These are phyloP conservation scores for Scedosporium boydii DNA, from an alignment of 2,329 filamentous ascomycete genomes.

Conservation along the genomic window DNA sequence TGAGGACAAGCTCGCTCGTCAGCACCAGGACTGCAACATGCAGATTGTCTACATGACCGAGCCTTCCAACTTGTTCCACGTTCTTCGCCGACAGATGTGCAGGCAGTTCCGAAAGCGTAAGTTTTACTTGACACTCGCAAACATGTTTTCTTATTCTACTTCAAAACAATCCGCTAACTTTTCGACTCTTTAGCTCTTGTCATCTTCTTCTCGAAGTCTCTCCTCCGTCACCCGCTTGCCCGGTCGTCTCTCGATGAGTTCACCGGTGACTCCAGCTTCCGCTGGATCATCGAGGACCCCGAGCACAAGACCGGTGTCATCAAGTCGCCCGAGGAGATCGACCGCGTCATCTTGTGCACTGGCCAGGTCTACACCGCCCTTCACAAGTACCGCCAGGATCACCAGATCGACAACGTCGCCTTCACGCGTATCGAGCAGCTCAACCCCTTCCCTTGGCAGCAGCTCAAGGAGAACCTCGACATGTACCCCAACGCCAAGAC, in stretches of 20 bases:
- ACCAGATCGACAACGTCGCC: slow-evolving; percentile 81
- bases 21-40: slow-evolving; percentile 99
- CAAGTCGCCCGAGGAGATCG: slow-evolving; percentile 73
- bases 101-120: slow-evolving; percentile 98
- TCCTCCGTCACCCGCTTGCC: slow-evolving; percentile 87
- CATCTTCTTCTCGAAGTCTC: slow-evolving; percentile 96
- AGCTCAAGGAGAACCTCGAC: slow-evolving; percentile 93
- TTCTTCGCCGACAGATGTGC: slow-evolving; percentile 94
- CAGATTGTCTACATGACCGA: slow-evolving; percentile 97
- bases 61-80: slow-evolving; percentile 92
- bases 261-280: slow-evolving; percentile 82
- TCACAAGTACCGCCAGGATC: slow-evolving; percentile 79
- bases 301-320: slow-evolving; percentile 70
- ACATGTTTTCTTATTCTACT: slow-evolving; percentile 5
- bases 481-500: slow-evolving; percentile 95
- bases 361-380: slow-evolving; percentile 91
- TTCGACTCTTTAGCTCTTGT: slow-evolving; percentile 56
- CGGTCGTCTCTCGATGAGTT: slow-evolving; percentile 89
- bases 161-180: slow-evolving; percentile 10
- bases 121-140: slow-evolving; percentile 22
- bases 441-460: slow-evolving; percentile 97
- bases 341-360: slow-evolving; percentile 87
- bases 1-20: slow-evolving; percentile 81
- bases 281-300: slow-evolving; percentile 90
- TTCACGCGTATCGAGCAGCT: slow-evolving; percentile 96